phyloP scores from a whole-genome alignment of 257 asterid species.

The Nicotiana noctiflora region DNA sequence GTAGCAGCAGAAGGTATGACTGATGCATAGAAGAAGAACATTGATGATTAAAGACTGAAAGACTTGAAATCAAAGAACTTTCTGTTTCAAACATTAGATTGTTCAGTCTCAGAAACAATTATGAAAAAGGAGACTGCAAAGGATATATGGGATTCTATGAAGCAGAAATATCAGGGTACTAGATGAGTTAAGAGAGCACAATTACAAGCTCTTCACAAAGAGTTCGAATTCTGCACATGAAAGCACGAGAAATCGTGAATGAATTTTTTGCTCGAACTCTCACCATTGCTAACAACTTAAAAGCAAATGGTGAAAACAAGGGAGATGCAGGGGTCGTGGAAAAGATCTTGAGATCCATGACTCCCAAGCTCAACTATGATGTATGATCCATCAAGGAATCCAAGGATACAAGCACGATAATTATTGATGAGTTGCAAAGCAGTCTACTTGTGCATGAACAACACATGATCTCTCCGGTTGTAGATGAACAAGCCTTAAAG shows the following conservation, averaged over 20 bases:
- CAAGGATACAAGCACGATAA: neutral
- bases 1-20: neutral
- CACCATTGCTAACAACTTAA: neutral
- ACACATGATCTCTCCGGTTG: no score
- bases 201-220: neutral
- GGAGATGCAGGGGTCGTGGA: neutral
- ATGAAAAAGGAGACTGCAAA: neutral
- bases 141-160: no score
- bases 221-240: neutral
- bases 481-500: no score
- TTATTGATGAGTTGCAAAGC: neutral
- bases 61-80: neutral
- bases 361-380: neutral
- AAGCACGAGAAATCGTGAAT: neutral
- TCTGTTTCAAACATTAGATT: neutral
- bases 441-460: neutral
- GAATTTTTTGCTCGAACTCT: neutral
- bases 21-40: neutral
- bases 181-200: no score
- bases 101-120: neutral
- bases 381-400: neutral
- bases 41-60: neutral
- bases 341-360: neutral
- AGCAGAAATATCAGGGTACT: no score
- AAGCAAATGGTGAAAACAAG: neutral